phyloP scores from a whole-genome alignment of 2,329 filamentous ascomycete species.

The Endothia cerciana region DNA sequence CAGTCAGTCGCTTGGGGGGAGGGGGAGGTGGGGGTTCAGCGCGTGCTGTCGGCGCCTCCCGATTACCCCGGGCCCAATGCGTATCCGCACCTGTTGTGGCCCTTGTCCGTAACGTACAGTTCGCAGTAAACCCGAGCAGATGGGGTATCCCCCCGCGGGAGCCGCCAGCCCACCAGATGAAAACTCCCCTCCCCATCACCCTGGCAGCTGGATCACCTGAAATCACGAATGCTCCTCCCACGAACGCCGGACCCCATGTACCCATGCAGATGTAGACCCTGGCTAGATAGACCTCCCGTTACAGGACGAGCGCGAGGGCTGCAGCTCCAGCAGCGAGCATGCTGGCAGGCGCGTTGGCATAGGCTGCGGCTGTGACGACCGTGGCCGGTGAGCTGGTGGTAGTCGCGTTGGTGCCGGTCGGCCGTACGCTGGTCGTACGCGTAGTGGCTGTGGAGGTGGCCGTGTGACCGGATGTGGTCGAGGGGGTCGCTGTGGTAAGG shows the following conservation, averaged over 20 bases:
- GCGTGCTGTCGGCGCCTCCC: background rate
- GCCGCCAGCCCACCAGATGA: background rate
- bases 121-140: background rate
- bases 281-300: background rate
- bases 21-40: background rate
- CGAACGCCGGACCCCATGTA: background rate
- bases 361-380: conserved; percentile 14
- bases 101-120: background rate
- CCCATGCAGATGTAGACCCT: too few species aligned
- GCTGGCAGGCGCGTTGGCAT: conserved; percentile 16
- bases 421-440: conserved; percentile 1
- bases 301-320: conserved; percentile 23
- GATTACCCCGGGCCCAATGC: background rate
- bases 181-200: background rate
- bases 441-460: background rate
- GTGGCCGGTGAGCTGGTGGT: conserved; percentile 3
- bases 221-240: background rate
- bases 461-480: conserved; percentile 2
- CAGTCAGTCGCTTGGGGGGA: too few species aligned
- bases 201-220: background rate
- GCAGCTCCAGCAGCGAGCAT: conserved; percentile 21
- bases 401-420: conserved; percentile 16
- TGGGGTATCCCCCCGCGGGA: background rate
- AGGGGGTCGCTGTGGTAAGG: background rate
- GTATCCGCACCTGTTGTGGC: too few species aligned